Conservation (phyloP, 2,329 filamentous ascomycete species). For the Lasiodiplodia sp. region DNA sequence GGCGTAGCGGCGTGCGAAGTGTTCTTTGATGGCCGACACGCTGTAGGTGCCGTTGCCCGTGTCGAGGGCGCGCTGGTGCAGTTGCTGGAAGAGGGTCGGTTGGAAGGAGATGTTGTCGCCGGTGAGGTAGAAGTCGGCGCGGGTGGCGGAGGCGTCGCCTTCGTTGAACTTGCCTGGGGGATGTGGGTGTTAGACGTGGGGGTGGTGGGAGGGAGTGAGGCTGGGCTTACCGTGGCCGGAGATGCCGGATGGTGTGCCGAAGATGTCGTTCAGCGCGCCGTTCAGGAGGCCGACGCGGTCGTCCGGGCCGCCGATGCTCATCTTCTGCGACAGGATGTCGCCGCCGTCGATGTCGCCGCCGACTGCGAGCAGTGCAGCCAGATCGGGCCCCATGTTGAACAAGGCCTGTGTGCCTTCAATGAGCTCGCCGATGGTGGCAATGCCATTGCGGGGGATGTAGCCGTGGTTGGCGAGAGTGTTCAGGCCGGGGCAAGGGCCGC, state of each 20-base stretch:
- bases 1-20: conserved; percentile 36
- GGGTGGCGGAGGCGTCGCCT: conserved; percentile 35
- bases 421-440: conserved; percentile 45
- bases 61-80: conserved; percentile 36
- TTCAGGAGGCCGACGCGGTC: conserved; percentile 34
- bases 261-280: conserved; percentile 31
- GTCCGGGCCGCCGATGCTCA: conserved; percentile 36
- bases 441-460: conserved; percentile 50
- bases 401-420: conserved; percentile 42
- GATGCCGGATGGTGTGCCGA: conserved; percentile 34
- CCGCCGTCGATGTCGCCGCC: conserved; percentile 34
- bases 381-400: conserved; percentile 50
- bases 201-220: background rate
- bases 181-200: background rate
- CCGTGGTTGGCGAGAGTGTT: conserved; percentile 52
- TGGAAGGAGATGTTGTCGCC: conserved; percentile 30
- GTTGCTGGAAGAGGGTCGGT: conserved; percentile 31
- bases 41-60: conserved; percentile 36
- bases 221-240: conserved; percentile 31
- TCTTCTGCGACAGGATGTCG: conserved; percentile 32
- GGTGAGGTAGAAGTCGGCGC: conserved; percentile 31
- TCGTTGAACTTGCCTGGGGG: conserved; percentile 32
- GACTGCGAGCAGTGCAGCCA: conserved; percentile 38
- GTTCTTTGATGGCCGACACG: conserved; percentile 35
- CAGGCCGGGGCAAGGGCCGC: conserved; percentile 49